phyloP scores from a whole-genome alignment of 2,329 filamentous ascomycete species.

The Nectriaceae sp. region DNA sequence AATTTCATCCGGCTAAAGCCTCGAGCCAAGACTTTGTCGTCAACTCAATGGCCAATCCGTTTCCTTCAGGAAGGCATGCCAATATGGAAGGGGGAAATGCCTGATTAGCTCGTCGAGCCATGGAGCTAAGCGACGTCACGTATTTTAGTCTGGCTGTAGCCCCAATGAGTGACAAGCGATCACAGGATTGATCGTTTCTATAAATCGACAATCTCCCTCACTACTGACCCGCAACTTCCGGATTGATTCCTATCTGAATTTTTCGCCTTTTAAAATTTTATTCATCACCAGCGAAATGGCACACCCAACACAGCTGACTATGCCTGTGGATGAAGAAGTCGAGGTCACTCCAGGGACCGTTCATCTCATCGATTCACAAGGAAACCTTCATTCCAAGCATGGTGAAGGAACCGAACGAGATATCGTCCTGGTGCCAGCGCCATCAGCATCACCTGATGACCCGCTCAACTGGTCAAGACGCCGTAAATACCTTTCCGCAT shows the following conservation, averaged over 20 bases:
- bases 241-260: conserved; percentile 2
- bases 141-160: no score
- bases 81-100: no score
- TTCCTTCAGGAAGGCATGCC: no score
- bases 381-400: background rate
- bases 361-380: conserved; percentile 2
- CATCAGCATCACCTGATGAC: background rate
- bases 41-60: no score
- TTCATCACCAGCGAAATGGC: conserved; percentile 2
- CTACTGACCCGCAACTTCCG: no score
- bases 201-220: no score
- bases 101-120: no score
- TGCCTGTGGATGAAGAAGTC: conserved; percentile 2
- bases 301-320: background rate
- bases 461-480: background rate
- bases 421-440: background rate
- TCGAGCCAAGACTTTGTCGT: no score
- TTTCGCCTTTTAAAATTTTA: conserved; percentile 1
- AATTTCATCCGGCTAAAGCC: no score
- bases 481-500: background rate
- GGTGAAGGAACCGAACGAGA: background rate
- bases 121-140: no score
- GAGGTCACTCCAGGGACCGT: conserved; percentile 6
- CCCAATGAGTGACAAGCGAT: no score
- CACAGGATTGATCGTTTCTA: no score